Percentiles rank a stretch among this genome's conserved stretches.
These are phyloP conservation scores for Hypoxylon perforatum DNA, from an alignment of 495 filamentous ascomycete genomes.

Conservation along the genomic window DNA sequence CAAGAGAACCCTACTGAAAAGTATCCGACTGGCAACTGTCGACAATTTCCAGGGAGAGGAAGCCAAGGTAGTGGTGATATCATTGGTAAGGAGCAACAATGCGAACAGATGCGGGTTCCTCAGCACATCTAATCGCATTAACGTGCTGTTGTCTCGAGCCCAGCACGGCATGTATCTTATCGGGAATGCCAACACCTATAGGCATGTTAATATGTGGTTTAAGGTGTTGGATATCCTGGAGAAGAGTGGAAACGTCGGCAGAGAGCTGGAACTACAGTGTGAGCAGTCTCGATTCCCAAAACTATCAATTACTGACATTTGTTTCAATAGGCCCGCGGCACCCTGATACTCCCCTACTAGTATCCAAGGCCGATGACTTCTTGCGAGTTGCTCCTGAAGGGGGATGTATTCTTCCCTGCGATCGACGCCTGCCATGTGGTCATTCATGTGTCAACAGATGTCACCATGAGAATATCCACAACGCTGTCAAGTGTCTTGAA, in stretches of 20 bases:
- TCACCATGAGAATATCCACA: constrained; percentile 74
- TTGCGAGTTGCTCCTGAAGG: constrained; percentile 71
- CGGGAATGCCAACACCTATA: constrained; percentile 72
- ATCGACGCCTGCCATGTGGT: constrained; percentile 72
- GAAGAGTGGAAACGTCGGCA: constrained; percentile 62
- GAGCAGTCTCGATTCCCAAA: not conserved
- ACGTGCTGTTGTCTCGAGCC: constrained; percentile 79
- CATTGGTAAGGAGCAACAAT: constrained; percentile 78
- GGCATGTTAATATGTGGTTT: constrained; percentile 74
- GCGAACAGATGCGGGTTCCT: constrained; percentile 76
- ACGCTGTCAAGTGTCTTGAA: constrained; percentile 70
- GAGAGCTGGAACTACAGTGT: constrained; percentile 68
- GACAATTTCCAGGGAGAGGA: constrained; percentile 91
- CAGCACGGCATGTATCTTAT: constrained; percentile 88
- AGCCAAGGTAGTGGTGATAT: constrained; percentile 84
- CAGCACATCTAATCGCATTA: constrained; percentile 80
- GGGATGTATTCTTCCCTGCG: constrained; percentile 72
- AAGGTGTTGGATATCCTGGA: constrained; percentile 68
- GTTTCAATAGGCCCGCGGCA: constrained; percentile 63
- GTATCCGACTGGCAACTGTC: constrained; percentile 79
- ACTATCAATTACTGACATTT: constrained; percentile 8
- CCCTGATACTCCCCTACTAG: constrained; percentile 64
- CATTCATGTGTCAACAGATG: constrained; percentile 77
- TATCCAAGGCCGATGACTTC: constrained; percentile 73
- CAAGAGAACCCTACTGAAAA: constrained; percentile 67